Percentiles rank a stretch among this genome's conserved stretches.
Conservation (phyloP, 306 rosid genomes). For the Lathyrus tuberosus region DNA sequence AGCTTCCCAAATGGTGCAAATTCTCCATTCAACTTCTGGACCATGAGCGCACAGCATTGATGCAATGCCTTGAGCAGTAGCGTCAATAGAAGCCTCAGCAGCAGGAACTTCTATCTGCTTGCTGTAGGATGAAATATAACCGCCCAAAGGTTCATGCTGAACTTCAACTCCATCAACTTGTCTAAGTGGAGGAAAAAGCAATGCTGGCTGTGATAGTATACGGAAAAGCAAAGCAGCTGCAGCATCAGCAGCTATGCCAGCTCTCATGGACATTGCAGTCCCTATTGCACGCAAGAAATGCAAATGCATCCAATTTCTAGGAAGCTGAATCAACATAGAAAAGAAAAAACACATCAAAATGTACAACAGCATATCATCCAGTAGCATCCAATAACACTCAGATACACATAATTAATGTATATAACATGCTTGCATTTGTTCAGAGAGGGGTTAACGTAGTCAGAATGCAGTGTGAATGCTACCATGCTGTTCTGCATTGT, state of each 20-base stretch:
- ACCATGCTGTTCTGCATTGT: neutral
- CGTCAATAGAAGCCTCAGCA: conserved; percentile 92
- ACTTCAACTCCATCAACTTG: conserved; percentile 94
- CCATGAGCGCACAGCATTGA: conserved; percentile 99
- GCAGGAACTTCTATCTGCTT: conserved; percentile 98
- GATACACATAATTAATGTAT: conserved; percentile 28
- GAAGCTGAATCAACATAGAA: conserved; percentile 70
- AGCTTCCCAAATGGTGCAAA: conserved; percentile 99
- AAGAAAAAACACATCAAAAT: conserved; percentile 31
- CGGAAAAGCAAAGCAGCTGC: conserved; percentile 99
- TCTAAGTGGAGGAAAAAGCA: conserved; percentile 90
- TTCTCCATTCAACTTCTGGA: conserved; percentile 99
- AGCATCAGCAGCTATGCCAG: conserved; percentile 95
- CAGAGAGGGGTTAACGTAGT: neutral
- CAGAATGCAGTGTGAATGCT: neutral
- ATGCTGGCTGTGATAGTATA: conserved; percentile 91
- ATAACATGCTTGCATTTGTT: conserved; percentile 2
- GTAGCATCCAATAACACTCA: conserved; percentile 13
- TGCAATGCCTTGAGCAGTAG: conserved; percentile 98
- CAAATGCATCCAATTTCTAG: conserved; percentile 98
- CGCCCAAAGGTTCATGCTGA: conserved; percentile 80
- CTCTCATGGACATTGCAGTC: conserved; percentile 99
- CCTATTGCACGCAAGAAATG: conserved; percentile 99
- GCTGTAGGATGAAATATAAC: conserved; percentile 74
- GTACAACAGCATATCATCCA: conserved; percentile 8